Evolutionary conservation across 768 basidiomycete genomes (phyloP), one percentile per base, ranked within the genome.

Genomic region (Leccinum incarnatum): DNA sequence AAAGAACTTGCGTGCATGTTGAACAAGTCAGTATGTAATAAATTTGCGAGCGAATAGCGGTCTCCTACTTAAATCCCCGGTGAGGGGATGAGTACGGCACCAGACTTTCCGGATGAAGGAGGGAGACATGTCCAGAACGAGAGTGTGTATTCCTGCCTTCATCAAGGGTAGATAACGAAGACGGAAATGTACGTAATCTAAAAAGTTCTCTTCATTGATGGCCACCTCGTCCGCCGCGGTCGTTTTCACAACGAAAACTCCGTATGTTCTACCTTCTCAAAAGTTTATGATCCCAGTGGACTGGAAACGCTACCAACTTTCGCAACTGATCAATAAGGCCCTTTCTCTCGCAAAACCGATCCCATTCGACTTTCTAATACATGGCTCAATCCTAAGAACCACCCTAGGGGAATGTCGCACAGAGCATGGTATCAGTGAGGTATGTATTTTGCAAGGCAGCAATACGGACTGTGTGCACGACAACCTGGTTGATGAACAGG

Each of bases 301-400:
- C 72, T 98, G 95, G 95, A 84, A 82, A 57, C 86, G 96, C n/a
- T 98, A 91, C 73, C 96, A 98, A 67, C 88, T 99, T 32, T 98
- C 95, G 1, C 94, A 98, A 60, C 87, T 98, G 46, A 86, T 99
- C 58, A 99, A 99, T 78, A 97, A 97, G 69, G 92, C 95, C 1
- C 78, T 98, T 27, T 81, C 83, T 25, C 83, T 89, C 17, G 72
- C 81, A 0, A 83, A 84, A 55, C 86, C 91, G 0, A 78, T 96
- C 3, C 95, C 95, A 0, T 98, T 98, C 70, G 95, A 99, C 73
- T 98, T 98, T 72, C 74, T 99, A 48, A 78, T 97, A 45, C 79
- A 82, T 48, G 93, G 93, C n/a, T 85, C 91, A 68, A 81, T 98
- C 12, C 72, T 98, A 3, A 77, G 89, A 49, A 79, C 82, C 0